Base-by-base conservation (phyloP, 495 filamentous ascomycete species). In the Penicillium atrosanguineum region DNA sequence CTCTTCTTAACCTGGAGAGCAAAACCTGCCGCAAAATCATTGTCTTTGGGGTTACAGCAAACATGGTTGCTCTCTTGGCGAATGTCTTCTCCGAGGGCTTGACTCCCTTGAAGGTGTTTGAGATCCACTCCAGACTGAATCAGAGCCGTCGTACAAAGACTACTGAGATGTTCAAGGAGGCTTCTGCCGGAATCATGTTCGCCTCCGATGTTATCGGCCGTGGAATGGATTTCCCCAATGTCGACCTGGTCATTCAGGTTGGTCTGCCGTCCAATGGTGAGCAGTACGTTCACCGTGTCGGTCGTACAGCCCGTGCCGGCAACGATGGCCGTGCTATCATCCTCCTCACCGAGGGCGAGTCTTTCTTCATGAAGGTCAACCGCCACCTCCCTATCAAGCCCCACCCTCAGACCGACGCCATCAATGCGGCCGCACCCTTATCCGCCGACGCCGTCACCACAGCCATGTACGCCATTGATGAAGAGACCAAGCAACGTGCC, bases 221-320 rank as follows among this genome's bases (percentile, higher is more conserved):
- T 47, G 86, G 86, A 26, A 93, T 97, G 90, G 93, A 97, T 68
- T 97, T 97, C 75, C 91, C 93, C 48, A 85, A 91, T 57, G 93
- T 97, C 47, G 87, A 91, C 41, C 83, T 96, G 57, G 91, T 97
- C 56, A 83, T 97, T 63, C 92, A 97, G 64, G 68, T 93, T 48
- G 88, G 90, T 44, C 61, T 87, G 14, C 90, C 92, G 4, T 70
- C 79, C 7, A 79, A 80, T 56, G 74, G 83, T 15, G 93, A 96
- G 51, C 80, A 86, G 50, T 97, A 97, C 69, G 88, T 96, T 56
- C 92, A 97, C 69, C 84, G 93, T 50, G 77, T 97, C 51, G 92
- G 92, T 21, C 89, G 69, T 57, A 86, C 83, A 9, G 83, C 75
- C 29, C 83, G 83, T 53, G 86, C 85, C 20, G 86, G 84, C 20